Conservation (phyloP, 2,329 filamentous ascomycete species). For the Fusarium nygamai region DNA sequence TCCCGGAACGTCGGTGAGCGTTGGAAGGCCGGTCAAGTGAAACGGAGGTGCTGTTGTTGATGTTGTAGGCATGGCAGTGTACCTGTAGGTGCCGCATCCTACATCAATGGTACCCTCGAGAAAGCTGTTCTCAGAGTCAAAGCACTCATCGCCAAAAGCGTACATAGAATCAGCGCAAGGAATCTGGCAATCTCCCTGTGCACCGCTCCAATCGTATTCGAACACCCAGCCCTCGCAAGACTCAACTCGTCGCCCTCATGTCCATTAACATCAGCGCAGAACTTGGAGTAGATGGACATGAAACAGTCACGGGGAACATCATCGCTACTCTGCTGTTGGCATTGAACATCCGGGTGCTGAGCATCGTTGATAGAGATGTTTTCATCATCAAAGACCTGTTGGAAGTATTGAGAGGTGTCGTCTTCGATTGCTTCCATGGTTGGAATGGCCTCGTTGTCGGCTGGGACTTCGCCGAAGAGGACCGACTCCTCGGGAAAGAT, state of each 20-base stretch:
- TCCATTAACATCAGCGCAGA: background rate
- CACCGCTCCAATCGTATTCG: background rate
- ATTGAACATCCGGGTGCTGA: background rate
- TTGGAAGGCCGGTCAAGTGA: background rate
- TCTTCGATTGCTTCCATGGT: background rate
- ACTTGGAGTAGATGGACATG: background rate
- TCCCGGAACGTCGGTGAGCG: background rate
- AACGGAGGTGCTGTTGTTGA: background rate
- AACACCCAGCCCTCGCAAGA: background rate
- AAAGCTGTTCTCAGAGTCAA: background rate
- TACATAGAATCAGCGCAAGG: background rate
- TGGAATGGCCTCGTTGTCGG: background rate
- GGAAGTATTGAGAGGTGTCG: background rate
- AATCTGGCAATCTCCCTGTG: background rate
- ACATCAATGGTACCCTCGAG: background rate
- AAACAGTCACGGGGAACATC: background rate
- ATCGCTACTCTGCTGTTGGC: background rate
- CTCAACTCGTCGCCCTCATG: background rate
- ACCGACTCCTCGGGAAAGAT: background rate
- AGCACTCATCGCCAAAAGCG: background rate
- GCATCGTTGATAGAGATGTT: conserved; percentile 3
- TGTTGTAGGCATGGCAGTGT: background rate
- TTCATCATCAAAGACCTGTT: background rate
- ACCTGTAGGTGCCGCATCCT: background rate
- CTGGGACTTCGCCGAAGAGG: background rate